Percentiles rank a stretch among this genome's conserved stretches.
Conservation (phyloP, 2,329 filamentous ascomycete genomes). For the Emericellopsis atlantica region DNA sequence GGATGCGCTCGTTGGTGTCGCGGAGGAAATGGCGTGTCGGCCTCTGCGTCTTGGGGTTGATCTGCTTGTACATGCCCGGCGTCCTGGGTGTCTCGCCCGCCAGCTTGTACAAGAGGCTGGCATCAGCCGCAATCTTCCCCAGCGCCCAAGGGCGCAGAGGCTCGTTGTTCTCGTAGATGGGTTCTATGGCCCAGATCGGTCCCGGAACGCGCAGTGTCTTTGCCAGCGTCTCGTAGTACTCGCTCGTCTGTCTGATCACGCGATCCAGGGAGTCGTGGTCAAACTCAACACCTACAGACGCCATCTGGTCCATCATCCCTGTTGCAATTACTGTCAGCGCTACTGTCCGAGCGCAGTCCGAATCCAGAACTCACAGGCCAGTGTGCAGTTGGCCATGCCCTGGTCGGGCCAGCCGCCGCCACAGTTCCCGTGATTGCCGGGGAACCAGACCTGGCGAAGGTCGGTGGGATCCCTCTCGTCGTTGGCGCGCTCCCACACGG, state of each 20-base stretch:
- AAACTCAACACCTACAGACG: constrained; percentile 37
- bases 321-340: too few species aligned
- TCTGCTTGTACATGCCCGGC: constrained; percentile 34
- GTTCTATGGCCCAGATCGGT: constrained; percentile 29
- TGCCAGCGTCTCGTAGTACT: constrained; percentile 12
- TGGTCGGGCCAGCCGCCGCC: constrained; percentile 2
- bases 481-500: not conserved
- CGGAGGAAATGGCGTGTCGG: constrained; percentile 25
- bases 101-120: constrained; percentile 28
- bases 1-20: constrained; percentile 42
- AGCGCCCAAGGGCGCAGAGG: constrained; percentile 36
- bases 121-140: constrained; percentile 26
- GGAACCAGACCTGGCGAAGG: constrained; percentile 1
- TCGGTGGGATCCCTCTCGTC: not conserved
- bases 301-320: constrained; percentile 27
- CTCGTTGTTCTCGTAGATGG: constrained; percentile 31
- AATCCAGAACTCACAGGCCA: not conserved
- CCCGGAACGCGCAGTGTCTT: too few species aligned
- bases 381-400: constrained; percentile 1
- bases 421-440: constrained; percentile 2
- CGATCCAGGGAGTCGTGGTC: constrained; percentile 25
- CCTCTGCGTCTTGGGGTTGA: constrained; percentile 24
- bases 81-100: constrained; percentile 27
- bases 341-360: too few species aligned
- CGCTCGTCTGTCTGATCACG: constrained; percentile 20